Evolutionary conservation across 164 flowering plant genomes (phyloP).

Genomic region (Vitis cinerea): DNA sequence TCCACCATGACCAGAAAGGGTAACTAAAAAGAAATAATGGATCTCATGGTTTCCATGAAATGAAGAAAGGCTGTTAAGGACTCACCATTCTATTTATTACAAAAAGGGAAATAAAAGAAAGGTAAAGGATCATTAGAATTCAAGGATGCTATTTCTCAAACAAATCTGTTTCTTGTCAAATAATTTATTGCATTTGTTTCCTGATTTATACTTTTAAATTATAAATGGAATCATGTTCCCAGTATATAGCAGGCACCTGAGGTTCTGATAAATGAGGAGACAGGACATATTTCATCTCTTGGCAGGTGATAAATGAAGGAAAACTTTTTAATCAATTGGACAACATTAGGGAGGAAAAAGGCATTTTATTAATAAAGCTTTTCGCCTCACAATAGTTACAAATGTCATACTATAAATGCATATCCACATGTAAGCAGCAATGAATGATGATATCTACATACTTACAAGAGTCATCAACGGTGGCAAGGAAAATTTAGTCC

Average conservation of each 20-base stretch:
- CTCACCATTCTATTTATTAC: background rate
- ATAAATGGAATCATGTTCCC: background rate
- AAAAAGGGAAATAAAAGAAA: background rate
- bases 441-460: slow-evolving; percentile 5
- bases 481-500: slow-evolving; percentile 76
- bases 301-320: background rate
- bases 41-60: background rate
- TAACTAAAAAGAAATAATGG: slow-evolving; percentile 7
- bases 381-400: background rate
- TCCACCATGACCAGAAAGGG: background rate
- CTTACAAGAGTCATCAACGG: slow-evolving; percentile 94
- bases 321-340: background rate
- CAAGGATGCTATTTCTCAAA: background rate
- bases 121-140: background rate
- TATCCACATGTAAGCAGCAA: background rate
- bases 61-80: background rate
- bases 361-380: background rate
- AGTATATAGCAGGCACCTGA: background rate
- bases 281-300: background rate
- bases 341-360: background rate
- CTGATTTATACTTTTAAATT: background rate
- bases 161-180: background rate
- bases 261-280: background rate
- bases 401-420: background rate
- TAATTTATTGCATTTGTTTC: background rate